Conservation (phyloP, 257 asterid species). For the Plantago ovata region DNA sequence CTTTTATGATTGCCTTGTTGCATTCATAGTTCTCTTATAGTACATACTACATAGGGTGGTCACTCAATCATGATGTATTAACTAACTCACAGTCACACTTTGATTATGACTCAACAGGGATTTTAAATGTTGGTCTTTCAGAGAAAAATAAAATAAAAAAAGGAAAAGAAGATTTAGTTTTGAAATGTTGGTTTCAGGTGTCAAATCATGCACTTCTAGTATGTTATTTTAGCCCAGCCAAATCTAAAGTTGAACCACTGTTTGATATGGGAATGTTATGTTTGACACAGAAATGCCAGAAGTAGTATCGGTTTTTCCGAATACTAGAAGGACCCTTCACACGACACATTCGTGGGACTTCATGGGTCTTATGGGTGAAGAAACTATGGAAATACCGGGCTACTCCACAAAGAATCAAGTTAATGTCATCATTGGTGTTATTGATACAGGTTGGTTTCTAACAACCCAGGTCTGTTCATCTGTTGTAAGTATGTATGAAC, state of each 20-base stretch:
- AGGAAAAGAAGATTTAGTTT: no score
- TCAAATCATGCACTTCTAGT: no score
- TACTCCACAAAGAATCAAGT: constrained; percentile 93
- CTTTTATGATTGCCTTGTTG: constrained; percentile 2
- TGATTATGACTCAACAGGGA: not conserved
- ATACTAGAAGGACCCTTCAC: constrained; percentile 70
- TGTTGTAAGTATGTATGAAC: no score
- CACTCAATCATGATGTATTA: not conserved
- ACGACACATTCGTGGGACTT: constrained; percentile 99
- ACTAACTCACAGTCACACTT: not conserved
- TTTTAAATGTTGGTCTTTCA: no score
- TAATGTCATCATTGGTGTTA: constrained; percentile 82
- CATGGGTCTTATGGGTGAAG: constrained; percentile 79
- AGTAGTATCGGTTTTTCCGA: constrained; percentile 91
- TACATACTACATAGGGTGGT: not conserved
- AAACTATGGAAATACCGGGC: constrained; percentile 90
- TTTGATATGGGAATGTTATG: constrained; percentile 14
- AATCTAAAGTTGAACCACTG: no score
- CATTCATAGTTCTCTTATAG: not conserved
- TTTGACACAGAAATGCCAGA: constrained; percentile 88
- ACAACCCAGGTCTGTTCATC: no score
- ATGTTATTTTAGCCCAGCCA: no score
- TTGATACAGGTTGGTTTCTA: constrained; percentile 67
- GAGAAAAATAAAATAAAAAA: no score
- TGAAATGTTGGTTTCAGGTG: no score